Evolutionary conservation across 768 basidiomycete species (phyloP).

Genomic region (Asterophora parasitica): DNA sequence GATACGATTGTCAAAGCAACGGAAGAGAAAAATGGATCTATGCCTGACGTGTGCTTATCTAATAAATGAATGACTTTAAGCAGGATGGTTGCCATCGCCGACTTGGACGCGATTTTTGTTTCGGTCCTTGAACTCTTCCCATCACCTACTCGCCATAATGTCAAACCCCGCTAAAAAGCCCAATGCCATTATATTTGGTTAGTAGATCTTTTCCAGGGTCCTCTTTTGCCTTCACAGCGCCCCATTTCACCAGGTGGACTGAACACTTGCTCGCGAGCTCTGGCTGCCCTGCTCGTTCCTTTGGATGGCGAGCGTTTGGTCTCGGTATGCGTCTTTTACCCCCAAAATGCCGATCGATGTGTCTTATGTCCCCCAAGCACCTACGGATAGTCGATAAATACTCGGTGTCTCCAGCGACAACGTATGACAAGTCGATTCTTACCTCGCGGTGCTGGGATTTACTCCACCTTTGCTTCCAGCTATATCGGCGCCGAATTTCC

Average conservation of each 20-base stretch:
- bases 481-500: constrained; percentile 78
- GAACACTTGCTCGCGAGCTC: constrained; percentile 72
- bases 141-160: constrained; percentile 22
- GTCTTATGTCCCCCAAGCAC: constrained; percentile 36
- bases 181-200: constrained; percentile 75
- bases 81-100: constrained; percentile 11
- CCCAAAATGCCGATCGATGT: constrained; percentile 13
- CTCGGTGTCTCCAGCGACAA: constrained; percentile 69
- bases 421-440: constrained; percentile 42
- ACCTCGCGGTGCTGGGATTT: background rate
- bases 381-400: constrained; percentile 72
- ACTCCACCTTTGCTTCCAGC: constrained; percentile 32
- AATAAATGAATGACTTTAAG: constrained; percentile 16
- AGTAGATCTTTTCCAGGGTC: constrained; percentile 18
- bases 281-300: constrained; percentile 66
- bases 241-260: constrained; percentile 55
- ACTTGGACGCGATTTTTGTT: constrained; percentile 8
- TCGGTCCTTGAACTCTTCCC: constrained; percentile 5
- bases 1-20: constrained; percentile 4
- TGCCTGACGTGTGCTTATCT: constrained; percentile 11
- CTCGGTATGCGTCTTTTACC: constrained; percentile 44
- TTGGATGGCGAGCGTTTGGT: constrained; percentile 64
- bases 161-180: constrained; percentile 39
- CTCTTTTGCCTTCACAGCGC: background rate
- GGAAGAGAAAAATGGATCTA: background rate